Evolutionary conservation across 1,284 basidiomycete species (phyloP), one percentile per base, ranked within the genome.

Genomic region (Spongiforma sp.): DNA sequence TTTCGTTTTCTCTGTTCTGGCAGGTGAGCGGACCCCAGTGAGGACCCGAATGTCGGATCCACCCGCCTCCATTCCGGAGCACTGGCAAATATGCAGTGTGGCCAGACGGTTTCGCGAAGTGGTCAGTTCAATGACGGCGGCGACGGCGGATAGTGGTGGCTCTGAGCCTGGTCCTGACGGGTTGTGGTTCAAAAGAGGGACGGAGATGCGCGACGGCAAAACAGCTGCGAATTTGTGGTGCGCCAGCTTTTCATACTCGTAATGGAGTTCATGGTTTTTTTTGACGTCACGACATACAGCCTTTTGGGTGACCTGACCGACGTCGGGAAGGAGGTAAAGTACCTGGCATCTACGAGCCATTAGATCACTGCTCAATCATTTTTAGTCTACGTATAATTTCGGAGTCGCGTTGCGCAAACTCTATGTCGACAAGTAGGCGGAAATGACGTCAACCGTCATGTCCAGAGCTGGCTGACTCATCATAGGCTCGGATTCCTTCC

Each of bases 271-370:
- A 52, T 32, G 34, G 4, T 21, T 48, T 41, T 62, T 21, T 48
- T 41, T 62, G 30, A 57, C 37, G 41, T 62, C 48, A 9, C 52
- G 33, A n/a, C 5, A n/a, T 53, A 7, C 63, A 92, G 92, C 74
- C 77, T 94, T 62, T 78, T 93, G 19, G 93, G 93, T 34, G 92
- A 94, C 73, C 77, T 95, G 67, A 94, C 93, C 12, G 93, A 95
- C 71, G 68, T 90, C 8, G 93, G 93, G 37, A 83, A 89, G 72
- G 80, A 88, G 79, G 90, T 89, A 54, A 19, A 19, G 17, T 17
- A 14, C 14, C 28, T 52, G 62, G 11, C 7, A 33, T 77, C 55
- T 48, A 56, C 37, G 32, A 7, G 19, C 41, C 59, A 24, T 60
- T 61, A 46, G 26, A 36, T 21, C 21, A 10, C 62, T 26, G 57